Conservation (phyloP, 2,329 filamentous ascomycete genomes). For the Raffaelea albimanens region DNA sequence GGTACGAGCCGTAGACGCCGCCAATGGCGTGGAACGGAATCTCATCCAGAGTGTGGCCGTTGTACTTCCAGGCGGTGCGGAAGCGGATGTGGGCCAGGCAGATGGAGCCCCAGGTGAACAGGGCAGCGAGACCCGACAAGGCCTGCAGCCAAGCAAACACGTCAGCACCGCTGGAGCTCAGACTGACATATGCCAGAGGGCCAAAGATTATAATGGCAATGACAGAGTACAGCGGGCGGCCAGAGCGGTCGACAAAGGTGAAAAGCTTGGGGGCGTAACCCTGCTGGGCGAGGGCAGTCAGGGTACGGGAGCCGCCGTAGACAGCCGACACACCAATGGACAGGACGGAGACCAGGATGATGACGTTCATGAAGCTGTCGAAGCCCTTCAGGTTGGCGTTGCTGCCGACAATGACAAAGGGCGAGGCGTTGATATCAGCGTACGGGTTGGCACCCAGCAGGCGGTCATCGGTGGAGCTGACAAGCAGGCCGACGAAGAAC, state of each 20-base stretch:
- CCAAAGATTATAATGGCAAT: constrained; percentile 37
- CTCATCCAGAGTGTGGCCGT: constrained; percentile 56
- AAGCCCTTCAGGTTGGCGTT: constrained; percentile 42
- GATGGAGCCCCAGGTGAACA: constrained; percentile 63
- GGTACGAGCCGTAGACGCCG: constrained; percentile 54
- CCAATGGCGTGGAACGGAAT: constrained; percentile 54
- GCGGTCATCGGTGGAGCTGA: constrained; percentile 33
- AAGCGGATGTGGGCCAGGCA: constrained; percentile 62
- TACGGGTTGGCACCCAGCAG: constrained; percentile 40
- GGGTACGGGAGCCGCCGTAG: constrained; percentile 49
- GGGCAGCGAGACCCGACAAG: constrained; percentile 52
- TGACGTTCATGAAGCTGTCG: constrained; percentile 48
- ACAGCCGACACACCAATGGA: constrained; percentile 50
- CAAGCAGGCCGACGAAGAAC: constrained; percentile 40
- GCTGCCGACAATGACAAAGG: constrained; percentile 49
- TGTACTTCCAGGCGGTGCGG: constrained; percentile 51
- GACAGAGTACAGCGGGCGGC: constrained; percentile 45
- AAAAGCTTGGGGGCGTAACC: constrained; percentile 49
- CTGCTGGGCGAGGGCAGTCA: constrained; percentile 49
- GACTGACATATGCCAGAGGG: constrained; percentile 37
- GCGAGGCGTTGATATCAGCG: constrained; percentile 35
- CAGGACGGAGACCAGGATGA: constrained; percentile 49
- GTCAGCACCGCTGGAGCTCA: constrained; percentile 31
- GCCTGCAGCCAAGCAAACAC: constrained; percentile 60
- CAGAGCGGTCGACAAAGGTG: constrained; percentile 46